These are phyloP conservation scores for Vitis hybrid DNA, from an alignment of 177 flowering plant genomes.

Conservation along the genomic window DNA sequence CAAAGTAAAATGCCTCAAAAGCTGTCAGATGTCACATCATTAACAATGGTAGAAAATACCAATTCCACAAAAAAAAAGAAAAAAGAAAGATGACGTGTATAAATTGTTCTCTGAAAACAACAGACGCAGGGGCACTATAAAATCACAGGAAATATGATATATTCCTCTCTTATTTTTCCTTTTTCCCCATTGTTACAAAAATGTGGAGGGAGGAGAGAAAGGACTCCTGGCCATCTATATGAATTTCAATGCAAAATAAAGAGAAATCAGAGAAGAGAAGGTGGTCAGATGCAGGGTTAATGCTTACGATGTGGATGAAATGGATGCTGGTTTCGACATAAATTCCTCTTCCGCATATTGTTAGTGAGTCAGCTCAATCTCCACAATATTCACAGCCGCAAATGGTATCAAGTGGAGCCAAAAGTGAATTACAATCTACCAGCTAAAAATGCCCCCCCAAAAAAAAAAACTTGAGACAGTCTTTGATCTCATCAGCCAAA, in stretches of 20 bases:
- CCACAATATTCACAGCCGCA: too few species aligned
- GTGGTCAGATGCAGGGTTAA: neutral
- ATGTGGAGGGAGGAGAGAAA: too few species aligned
- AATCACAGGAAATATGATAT: neutral
- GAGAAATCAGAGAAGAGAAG: neutral
- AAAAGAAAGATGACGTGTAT: neutral
- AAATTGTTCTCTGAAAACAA: too few species aligned
- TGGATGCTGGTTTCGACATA: slow-evolving; percentile 36
- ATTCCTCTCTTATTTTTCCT: too few species aligned
- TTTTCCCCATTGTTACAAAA: too few species aligned
- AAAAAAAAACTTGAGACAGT: too few species aligned
- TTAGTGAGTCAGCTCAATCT: neutral
- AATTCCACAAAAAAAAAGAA: neutral
- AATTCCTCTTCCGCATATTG: slow-evolving; percentile 27
- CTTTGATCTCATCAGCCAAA: neutral
- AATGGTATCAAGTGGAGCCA: too few species aligned
- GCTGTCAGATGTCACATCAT: slow-evolving; percentile 38
- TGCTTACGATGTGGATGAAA: slow-evolving; percentile 40
- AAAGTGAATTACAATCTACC: too few species aligned
- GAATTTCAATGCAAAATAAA: neutral
- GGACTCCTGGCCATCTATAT: too few species aligned
- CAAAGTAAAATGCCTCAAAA: slow-evolving; percentile 64
- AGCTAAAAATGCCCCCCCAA: too few species aligned
- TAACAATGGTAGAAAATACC: too few species aligned
- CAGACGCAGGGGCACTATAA: too few species aligned